Evolutionary conservation across 345 rosid genomes (phyloP).

Genomic region (Syzygium aqueum): DNA sequence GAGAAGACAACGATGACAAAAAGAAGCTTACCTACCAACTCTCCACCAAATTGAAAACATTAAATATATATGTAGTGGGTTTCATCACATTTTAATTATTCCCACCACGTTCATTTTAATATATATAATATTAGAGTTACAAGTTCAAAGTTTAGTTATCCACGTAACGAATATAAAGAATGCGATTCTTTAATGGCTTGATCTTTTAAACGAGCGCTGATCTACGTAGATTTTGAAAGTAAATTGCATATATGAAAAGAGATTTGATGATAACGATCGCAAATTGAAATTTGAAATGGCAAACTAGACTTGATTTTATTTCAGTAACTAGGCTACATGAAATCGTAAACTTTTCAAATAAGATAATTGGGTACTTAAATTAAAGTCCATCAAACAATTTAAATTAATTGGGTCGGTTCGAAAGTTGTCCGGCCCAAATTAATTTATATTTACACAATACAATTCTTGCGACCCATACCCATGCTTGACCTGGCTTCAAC

Average conservation of each 20-base stretch:
- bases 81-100: not conserved
- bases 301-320: not conserved
- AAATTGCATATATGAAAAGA: not conserved
- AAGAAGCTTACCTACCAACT: not conserved
- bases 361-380: not conserved
- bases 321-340: not conserved
- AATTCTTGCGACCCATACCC: not conserved
- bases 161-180: not conserved
- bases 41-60: not conserved
- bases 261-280: not conserved
- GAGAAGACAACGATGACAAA: not conserved
- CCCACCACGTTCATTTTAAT: not conserved
- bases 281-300: not conserved
- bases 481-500: not conserved
- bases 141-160: not conserved
- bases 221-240: not conserved
- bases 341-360: not conserved
- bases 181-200: not conserved
- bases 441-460: not conserved
- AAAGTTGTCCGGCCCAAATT: not conserved
- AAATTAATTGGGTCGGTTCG: accelerated
- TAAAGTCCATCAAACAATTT: accelerated
- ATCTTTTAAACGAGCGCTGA: not conserved
- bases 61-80: not conserved
- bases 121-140: not conserved